Conservation (phyloP, 1,139 yeast genomes). For the Kodamaea plutei region DNA sequence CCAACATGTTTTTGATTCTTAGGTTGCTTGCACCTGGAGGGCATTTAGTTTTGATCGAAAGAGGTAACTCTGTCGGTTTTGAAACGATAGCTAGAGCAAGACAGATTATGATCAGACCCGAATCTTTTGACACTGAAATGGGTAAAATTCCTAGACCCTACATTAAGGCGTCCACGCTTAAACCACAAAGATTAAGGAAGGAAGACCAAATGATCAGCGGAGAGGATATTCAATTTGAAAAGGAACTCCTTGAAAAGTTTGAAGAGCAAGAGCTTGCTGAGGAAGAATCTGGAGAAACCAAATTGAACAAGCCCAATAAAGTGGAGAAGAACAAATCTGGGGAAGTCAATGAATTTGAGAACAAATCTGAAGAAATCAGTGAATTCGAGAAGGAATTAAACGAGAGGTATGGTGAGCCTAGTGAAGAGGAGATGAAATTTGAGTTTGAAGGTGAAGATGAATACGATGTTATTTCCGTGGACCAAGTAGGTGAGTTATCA, state of each 20-base stretch:
- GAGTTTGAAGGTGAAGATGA: slow-evolving; percentile 44
- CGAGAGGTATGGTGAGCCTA: slow-evolving; percentile 37
- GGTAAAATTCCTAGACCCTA: slow-evolving; percentile 75
- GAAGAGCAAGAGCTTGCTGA: slow-evolving; percentile 16
- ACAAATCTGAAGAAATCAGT: slow-evolving; percentile 11
- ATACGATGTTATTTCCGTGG: slow-evolving; percentile 32
- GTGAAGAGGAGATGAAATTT: slow-evolving; percentile 44
- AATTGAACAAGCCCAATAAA: background rate
- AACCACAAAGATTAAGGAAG: slow-evolving; percentile 37
- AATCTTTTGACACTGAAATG: slow-evolving; percentile 48
- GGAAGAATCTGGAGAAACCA: background rate
- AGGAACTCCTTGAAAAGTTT: slow-evolving; percentile 24
- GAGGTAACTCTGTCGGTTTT: slow-evolving; percentile 89
- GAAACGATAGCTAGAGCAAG: slow-evolving; percentile 88
- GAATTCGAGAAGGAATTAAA: slow-evolving; percentile 35
- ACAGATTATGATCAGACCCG: slow-evolving; percentile 84
- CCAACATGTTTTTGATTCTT: slow-evolving; percentile 57
- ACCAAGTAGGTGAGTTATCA: slow-evolving; percentile 10
- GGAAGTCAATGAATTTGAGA: slow-evolving; percentile 13
- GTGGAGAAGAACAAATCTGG: background rate
- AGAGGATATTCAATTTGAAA: slow-evolving; percentile 31
- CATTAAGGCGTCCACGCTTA: slow-evolving; percentile 46
- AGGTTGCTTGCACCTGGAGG: slow-evolving; percentile 72
- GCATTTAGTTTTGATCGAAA: slow-evolving; percentile 69
- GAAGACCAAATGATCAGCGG: slow-evolving; percentile 36